phyloP scores from a whole-genome alignment of 257 asterid species.

The Nicotiana otophora region DNA sequence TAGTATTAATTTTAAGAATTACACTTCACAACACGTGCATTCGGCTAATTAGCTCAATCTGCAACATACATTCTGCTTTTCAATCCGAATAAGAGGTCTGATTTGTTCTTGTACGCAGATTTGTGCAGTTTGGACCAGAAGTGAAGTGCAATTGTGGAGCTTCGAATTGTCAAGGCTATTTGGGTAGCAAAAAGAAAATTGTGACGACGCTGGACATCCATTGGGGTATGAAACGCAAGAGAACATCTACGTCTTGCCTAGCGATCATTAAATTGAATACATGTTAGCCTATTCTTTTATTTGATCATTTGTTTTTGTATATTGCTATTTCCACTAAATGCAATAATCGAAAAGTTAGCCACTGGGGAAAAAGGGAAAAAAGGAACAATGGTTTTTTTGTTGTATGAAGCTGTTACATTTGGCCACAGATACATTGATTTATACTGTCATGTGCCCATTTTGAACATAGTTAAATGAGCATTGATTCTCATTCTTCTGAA shows the following conservation, averaged over 20 bases:
- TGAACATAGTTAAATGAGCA: not conserved
- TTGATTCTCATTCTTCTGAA: not conserved
- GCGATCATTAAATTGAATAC: slow-evolving; percentile 19
- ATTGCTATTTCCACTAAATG: not conserved
- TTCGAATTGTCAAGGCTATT: slow-evolving; percentile 67
- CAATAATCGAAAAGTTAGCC: not conserved
- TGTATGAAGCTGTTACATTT: not conserved
- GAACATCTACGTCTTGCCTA: slow-evolving; percentile 44
- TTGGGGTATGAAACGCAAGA: slow-evolving; percentile 70
- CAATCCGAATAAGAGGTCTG: no score
- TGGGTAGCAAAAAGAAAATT: slow-evolving; percentile 60
- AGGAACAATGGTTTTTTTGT: not conserved
- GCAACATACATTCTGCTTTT: no score
- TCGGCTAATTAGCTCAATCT: no score
- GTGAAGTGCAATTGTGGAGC: slow-evolving; percentile 87
- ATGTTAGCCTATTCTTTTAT: slow-evolving; percentile 3
- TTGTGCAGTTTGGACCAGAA: slow-evolving; percentile 77
- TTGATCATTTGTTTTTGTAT: slow-evolving; percentile 20
- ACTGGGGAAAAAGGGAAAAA: not conserved
- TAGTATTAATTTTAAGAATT: no score
- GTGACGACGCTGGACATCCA: slow-evolving; percentile 28
- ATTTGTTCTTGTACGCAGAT: slow-evolving; percentile 34
- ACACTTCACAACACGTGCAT: no score
- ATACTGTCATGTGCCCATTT: not conserved
- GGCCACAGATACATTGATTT: not conserved